phyloP scores from a whole-genome alignment of 1,284 basidiomycete species.

The Tetrapyrgos nigripes region DNA sequence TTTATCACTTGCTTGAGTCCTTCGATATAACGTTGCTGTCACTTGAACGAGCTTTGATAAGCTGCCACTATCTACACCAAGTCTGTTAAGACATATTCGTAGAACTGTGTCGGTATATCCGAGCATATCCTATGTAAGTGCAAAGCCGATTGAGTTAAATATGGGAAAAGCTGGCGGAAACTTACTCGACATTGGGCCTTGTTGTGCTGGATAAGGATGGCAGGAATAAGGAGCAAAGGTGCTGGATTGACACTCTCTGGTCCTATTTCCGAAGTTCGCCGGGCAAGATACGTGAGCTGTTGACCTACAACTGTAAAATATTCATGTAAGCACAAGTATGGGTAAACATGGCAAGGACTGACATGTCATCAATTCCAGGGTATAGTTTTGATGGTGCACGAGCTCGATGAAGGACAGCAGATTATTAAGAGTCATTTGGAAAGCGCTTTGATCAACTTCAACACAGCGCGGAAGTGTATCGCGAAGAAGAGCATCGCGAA shows the following conservation, averaged over 20 bases:
- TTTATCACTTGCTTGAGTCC: conserved; percentile 36
- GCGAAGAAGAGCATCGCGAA: conserved; percentile 61
- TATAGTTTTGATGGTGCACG: conserved; percentile 60
- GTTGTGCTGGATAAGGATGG: conserved; percentile 63
- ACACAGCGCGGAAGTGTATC: conserved; percentile 56
- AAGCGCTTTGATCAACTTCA: conserved; percentile 54
- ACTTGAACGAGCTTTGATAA: conserved; percentile 59
- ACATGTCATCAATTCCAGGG: conserved; percentile 60
- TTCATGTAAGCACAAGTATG: background rate
- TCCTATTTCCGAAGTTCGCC: conserved; percentile 60
- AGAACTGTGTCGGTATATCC: conserved; percentile 62
- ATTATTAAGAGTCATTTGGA: conserved; percentile 61
- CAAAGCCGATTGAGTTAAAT: conserved; percentile 7
- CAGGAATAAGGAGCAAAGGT: conserved; percentile 56
- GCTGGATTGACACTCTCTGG: conserved; percentile 57
- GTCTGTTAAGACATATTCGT: conserved; percentile 56
- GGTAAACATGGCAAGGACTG: conserved; percentile 24
- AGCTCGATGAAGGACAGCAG: conserved; percentile 57
- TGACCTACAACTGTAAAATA: conserved; percentile 56
- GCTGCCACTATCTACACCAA: conserved; percentile 50
- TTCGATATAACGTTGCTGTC: conserved; percentile 50
- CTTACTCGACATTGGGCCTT: conserved; percentile 62
- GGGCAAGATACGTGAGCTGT: conserved; percentile 55
- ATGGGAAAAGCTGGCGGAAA: conserved; percentile 12
- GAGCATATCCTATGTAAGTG: conserved; percentile 57